Evolutionary conservation across 306 rosid genomes (phyloP).

Genomic region (Pachyrhizus erosus): DNA sequence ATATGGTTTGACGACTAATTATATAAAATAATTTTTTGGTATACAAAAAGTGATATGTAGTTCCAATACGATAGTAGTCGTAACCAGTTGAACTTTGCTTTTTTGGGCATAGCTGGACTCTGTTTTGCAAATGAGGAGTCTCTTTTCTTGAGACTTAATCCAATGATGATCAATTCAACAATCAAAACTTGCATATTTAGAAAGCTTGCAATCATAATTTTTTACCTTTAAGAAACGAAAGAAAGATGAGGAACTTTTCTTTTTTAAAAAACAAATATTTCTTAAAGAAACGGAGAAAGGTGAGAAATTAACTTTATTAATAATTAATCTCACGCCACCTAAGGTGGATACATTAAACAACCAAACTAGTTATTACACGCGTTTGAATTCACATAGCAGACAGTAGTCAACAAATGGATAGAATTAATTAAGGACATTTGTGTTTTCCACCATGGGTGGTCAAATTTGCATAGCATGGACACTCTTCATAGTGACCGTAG

Average conservation of each 20-base stretch:
- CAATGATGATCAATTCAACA: neutral
- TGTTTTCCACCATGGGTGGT: conserved; percentile 68
- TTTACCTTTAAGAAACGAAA: neutral
- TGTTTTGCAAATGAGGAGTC: neutral
- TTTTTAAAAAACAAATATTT: no score
- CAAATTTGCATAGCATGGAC: conserved; percentile 71
- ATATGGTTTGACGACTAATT: neutral
- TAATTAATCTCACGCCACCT: neutral
- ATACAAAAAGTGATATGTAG: neutral
- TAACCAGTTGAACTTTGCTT: neutral
- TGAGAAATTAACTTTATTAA: neutral
- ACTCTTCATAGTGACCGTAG: conserved; percentile 57
- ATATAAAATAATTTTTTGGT: neutral
- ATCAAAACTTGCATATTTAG: neutral
- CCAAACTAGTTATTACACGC: neutral
- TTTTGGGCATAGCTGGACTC: neutral
- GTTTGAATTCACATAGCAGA: neutral
- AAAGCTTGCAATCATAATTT: neutral
- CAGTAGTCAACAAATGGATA: neutral
- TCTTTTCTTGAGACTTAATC: neutral
- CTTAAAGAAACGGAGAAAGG: neutral
- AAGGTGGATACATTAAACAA: neutral
- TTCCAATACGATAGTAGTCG: neutral
- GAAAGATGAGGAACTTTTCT: neutral
- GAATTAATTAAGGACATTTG: conserved; percentile 67